Percentiles rank a stretch among this genome's conserved stretches.
Evolutionary conservation across 2,329 filamentous ascomycete species (phyloP).

Genomic region (Monosporascus cannonballus): DNA sequence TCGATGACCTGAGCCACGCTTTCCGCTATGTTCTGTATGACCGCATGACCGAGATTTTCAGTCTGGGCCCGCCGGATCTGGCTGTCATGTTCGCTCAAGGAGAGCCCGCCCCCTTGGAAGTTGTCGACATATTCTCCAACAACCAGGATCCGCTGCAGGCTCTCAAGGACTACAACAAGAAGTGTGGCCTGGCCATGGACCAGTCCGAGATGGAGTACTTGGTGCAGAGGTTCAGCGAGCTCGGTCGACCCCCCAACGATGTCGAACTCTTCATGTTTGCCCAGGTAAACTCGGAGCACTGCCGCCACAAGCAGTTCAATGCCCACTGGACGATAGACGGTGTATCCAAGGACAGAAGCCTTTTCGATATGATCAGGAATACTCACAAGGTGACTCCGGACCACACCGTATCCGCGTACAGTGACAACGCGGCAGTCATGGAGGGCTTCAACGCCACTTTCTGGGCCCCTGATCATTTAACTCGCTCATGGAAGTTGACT

Average conservation of each 20-base stretch:
- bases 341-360: constrained; percentile 66
- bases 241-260: constrained; percentile 54
- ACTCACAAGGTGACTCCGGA: constrained; percentile 79
- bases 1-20: constrained; percentile 42
- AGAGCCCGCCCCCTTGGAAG: constrained; percentile 56
- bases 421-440: constrained; percentile 94
- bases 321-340: constrained; percentile 94
- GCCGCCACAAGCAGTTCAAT: constrained; percentile 61
- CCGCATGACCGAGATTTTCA: constrained; percentile 89
- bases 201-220: constrained; percentile 88
- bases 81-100: constrained; percentile 72
- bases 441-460: constrained; percentile 65
- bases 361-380: constrained; percentile 96
- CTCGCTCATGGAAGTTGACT: constrained; percentile 79
- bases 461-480: constrained; percentile 84
- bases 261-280: constrained; percentile 99
- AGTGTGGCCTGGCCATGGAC: constrained; percentile 81
- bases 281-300: constrained; percentile 95
- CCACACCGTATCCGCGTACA: constrained; percentile 91
- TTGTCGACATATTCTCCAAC: constrained; percentile 66
- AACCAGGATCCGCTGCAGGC: constrained; percentile 61
- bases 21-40: constrained; percentile 75
- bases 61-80: constrained; percentile 60
- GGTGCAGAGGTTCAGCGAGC: constrained; percentile 71
- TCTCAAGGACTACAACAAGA: constrained; percentile 76